A percentile compares a stretch with the other conserved stretches of the same genome.
phyloP scores from a whole-genome alignment of 202 grass and related monocot genomes.

The Bolboschoenoplectus hybrid region DNA sequence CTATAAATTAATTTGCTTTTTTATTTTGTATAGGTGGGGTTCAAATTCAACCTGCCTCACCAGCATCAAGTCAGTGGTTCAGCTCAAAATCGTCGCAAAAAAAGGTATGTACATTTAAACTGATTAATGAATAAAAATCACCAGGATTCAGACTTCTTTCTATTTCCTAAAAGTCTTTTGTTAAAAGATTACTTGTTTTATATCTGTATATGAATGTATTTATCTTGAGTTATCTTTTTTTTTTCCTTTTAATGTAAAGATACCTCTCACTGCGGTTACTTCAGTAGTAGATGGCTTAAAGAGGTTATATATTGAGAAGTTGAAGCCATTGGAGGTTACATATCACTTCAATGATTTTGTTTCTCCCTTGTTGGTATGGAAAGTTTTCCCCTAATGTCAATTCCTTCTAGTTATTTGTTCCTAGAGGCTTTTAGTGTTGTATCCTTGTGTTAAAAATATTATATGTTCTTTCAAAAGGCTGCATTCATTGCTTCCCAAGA shows the following conservation, averaged over 20 bases:
- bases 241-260: conserved; percentile 45
- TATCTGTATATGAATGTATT: conserved; percentile 14
- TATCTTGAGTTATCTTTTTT: conserved; percentile 16
- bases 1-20: neutral
- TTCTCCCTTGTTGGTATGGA: conserved; percentile 74
- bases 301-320: conserved; percentile 80
- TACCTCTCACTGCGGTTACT: conserved; percentile 81
- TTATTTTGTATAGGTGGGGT: conserved; percentile 46
- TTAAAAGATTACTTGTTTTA: neutral
- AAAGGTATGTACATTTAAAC: conserved; percentile 51
- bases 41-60: conserved; percentile 59
- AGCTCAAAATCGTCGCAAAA: conserved; percentile 77
- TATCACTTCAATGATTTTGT: conserved; percentile 95
- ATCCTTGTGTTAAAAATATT: neutral
- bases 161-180: neutral
- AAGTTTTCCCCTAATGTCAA: conserved; percentile 5
- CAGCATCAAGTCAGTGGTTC: conserved; percentile 72
- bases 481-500: neutral
- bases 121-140: conserved; percentile 10
- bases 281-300: conserved; percentile 87
- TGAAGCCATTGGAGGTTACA: conserved; percentile 93
- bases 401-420: conserved; percentile 16
- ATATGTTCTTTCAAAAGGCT: neutral
- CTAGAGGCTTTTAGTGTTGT: neutral
- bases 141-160: neutral